Percentiles rank a stretch among this genome's conserved stretches.
Evolutionary conservation across 192 early-diverging fungal species (phyloP).

Genomic region (Backusella morwellensis): DNA sequence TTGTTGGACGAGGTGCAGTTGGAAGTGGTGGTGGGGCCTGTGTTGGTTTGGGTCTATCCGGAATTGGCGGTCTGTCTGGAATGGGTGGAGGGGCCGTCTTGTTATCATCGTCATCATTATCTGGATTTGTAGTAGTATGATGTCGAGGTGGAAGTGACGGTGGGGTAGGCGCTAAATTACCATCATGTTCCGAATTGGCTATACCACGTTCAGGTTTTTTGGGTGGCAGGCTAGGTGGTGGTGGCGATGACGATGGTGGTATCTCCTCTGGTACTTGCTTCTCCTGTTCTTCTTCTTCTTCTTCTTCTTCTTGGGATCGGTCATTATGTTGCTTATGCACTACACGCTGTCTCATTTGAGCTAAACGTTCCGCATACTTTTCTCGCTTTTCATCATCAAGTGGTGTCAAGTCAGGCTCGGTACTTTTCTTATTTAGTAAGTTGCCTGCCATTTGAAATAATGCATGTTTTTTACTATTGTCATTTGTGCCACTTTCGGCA

Average conservation of each 20-base stretch:
- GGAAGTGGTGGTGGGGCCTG: background rate
- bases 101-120: background rate
- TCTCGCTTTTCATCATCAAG: slow-evolving; percentile 4
- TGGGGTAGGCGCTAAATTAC: background rate
- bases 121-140: background rate
- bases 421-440: background rate
- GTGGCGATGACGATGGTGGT: background rate
- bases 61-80: background rate
- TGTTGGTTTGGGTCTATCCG: background rate
- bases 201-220: background rate
- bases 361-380: slow-evolving; percentile 1
- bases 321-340: background rate
- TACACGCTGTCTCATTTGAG: background rate
- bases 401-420: background rate
- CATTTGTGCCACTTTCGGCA: background rate
- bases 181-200: background rate
- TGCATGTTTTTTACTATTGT: background rate
- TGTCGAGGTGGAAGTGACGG: background rate
- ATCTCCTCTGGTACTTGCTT: background rate
- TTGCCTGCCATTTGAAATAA: background rate
- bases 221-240: background rate
- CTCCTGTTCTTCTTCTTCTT: background rate
- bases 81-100: background rate
- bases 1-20: background rate
- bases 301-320: background rate